Evolutionary conservation across 768 basidiomycete species (phyloP), one percentile per base, ranked within the genome.

Genomic region (Hemileccinum impolitum): DNA sequence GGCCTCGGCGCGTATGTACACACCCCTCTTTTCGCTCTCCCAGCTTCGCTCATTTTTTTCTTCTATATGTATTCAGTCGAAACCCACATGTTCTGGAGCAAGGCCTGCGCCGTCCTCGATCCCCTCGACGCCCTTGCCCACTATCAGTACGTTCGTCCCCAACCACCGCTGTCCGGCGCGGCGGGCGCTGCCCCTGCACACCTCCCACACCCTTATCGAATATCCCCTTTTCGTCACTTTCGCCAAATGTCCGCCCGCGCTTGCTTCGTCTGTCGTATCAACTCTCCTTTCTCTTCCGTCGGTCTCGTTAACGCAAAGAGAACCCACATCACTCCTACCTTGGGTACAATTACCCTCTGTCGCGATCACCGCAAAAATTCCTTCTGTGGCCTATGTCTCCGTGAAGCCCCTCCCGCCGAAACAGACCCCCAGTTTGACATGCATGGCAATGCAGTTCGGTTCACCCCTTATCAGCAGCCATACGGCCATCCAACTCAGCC

Each of bases 181-280:
- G 63, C 47, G 6, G 62, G 60, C 32, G 68, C 75, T 18, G 68
- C 74, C 19, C 61, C 72, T 5, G 54, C 66, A 1, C 48, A 65
- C 12, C 63, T 60, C n/a, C 64, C 58, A 6, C 62, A 57, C 5
- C 66, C 72, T 1, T 66, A 70, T 38, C 72, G 70, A 46, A 60
- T 77, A 35, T 71, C 78, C 1, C 74, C 80, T 6, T 84, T 79
- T 57, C 75, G 71, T 38, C 86, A 88, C 59, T 83, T 81, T 63
- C 82, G 79, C 37, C 75, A 77, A 47, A 78, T 89, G 55, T 66
- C 77, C 34, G 62, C 56, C 19, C 72, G 65, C 50, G 77, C 76
- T 25, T 90, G 87, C 68, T 65, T 75, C 37, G 76, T 88, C 28
- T 90, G 87, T 69, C 78, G 87, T 15, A 72, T 89, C 59, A 89